phyloP scores from a whole-genome alignment of 257 asterid species.

The Gynochthodes officinalis region DNA sequence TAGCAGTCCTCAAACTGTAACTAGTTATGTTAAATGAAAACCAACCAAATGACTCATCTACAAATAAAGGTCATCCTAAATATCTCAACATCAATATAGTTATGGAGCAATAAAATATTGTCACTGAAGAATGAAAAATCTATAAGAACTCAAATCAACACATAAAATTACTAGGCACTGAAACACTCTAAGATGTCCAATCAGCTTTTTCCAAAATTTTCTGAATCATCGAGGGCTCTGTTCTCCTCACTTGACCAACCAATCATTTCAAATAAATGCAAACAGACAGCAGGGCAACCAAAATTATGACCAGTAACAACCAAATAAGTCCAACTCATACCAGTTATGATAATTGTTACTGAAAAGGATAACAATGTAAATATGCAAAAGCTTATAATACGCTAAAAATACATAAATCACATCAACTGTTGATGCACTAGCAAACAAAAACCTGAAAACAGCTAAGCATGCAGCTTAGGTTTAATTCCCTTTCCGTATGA shows the following conservation, averaged over 20 bases:
- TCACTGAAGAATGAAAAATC: not conserved
- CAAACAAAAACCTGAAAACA: not conserved
- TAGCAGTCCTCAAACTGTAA: not conserved
- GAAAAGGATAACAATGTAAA: not conserved
- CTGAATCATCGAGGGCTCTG: not conserved
- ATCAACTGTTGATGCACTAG: not conserved
- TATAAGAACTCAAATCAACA: not conserved
- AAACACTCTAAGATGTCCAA: not conserved
- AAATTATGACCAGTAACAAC: not conserved
- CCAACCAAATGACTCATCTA: not conserved
- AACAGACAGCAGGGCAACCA: not conserved
- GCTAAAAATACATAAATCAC: not conserved
- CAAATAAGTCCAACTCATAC: slow-evolving; percentile 10
- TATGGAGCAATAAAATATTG: not conserved
- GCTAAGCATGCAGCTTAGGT: not conserved
- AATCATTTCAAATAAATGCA: not conserved
- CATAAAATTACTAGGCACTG: not conserved
- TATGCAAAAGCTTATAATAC: not conserved
- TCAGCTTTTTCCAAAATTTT: not conserved
- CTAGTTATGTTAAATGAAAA: not conserved
- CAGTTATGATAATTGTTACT: not conserved
- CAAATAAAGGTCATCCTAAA: not conserved
- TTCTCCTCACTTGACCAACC: not conserved
- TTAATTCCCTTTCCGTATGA: slow-evolving; percentile 6
- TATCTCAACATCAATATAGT: not conserved